phyloP scores from a whole-genome alignment of 176 grass and related monocot genomes.

The bread wheat (Triticum aestivum) region IWGSC_CS_RefSeq_v2.1 NC_057812.1:89675098-89675597 shows the following conservation, averaged over 20 bases:
- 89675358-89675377: conserved; percentile 89
- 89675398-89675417: fast-evolving
- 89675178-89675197: neutral
- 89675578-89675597: too few species aligned
- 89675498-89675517: neutral
- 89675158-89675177: too few species aligned
- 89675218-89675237: neutral
- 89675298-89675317: conserved; percentile 77
- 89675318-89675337: conserved; percentile 58
- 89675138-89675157: too few species aligned
- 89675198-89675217: neutral
- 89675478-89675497: neutral
- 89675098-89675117: too few species aligned
- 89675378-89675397: conserved; percentile 90
- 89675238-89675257: neutral
- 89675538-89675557: neutral
- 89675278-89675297: conserved; percentile 25
- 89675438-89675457: fast-evolving
- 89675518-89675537: too few species aligned
- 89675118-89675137: too few species aligned
- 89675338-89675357: conserved; percentile 97
- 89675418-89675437: neutral
- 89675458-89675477: neutral
- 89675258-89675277: neutral
- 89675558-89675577: neutral